A percentile compares a stretch with the other conserved stretches of the same genome.
Evolutionary conservation across 441 rosid genomes (phyloP).

Genomic region (Corymbia citriodora): DNA sequence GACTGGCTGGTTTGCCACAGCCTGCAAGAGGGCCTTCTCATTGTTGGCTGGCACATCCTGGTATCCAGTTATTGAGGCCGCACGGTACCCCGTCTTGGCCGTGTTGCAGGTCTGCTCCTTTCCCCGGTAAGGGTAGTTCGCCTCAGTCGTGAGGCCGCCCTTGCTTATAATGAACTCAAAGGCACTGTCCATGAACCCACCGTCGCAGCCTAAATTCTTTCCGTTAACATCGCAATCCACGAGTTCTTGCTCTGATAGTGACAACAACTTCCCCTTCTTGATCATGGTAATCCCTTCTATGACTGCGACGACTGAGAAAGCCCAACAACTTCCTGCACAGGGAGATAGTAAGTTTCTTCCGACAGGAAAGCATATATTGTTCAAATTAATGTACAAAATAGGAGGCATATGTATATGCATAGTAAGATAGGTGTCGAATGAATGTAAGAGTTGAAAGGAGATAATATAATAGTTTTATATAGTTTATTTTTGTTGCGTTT

Average conservation of each 20-base stretch:
- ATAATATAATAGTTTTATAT: not conserved
- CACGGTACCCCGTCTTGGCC: not conserved
- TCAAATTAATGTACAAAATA: not conserved
- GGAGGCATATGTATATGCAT: not conserved
- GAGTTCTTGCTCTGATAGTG: slow-evolving; percentile 10
- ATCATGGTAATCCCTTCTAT: slow-evolving; percentile 7
- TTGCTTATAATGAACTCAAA: not conserved
- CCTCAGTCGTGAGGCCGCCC: slow-evolving; percentile 1
- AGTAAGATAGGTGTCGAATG: not conserved
- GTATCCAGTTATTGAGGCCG: slow-evolving; percentile 6
- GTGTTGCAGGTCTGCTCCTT: not conserved
- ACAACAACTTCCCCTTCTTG: not conserved
- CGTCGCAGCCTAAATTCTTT: not conserved
- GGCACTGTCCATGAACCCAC: slow-evolving; percentile 5
- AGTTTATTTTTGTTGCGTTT: not conserved
- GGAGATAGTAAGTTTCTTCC: not conserved
- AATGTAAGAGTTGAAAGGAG: not conserved
- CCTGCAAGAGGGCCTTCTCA: slow-evolving; percentile 11
- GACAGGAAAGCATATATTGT: not conserved
- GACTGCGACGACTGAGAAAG: slow-evolving; percentile 7
- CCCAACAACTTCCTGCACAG: slow-evolving; percentile 12
- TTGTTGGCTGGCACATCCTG: slow-evolving; percentile 4
- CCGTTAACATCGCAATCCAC: slow-evolving; percentile 4
- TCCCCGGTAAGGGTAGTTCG: slow-evolving; percentile 1
- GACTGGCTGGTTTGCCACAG: slow-evolving; percentile 11